Evolutionary conservation across 768 basidiomycete species (phyloP), one percentile per base, ranked within the genome.

Genomic region (Candolleomyces eurysporus): DNA sequence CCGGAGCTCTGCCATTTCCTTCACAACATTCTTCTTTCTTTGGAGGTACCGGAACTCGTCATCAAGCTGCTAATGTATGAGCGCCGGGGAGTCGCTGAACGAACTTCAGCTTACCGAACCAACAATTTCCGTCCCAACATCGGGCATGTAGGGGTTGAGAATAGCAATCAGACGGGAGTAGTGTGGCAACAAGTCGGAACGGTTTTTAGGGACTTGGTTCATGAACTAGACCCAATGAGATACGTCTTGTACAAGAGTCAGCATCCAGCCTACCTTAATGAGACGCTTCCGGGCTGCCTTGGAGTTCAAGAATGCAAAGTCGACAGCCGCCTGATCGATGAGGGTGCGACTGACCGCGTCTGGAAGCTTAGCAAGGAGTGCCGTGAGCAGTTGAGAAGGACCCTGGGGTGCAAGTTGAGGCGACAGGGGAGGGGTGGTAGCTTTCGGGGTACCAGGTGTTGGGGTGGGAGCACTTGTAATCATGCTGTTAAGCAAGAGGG

Each of bases 21-120:
- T 91, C 31, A 96, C 88, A 1, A 95, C 88, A 53, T 92, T 94
- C 76, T 93, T 94, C 79, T 98, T 98, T 58, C 90, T 81, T 68
- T 98, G 96, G 13, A 99, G 78, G 68, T 98, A 99, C 8, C 93
- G 85, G 71, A 98, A 96, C 71, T 98, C 96, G 66, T 98, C 96
- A 66, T 98, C 96, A 57, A 99, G 83, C 96, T 97, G 67, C 26
- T 54, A 26, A 51, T 49, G 6, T 40, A 36, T 48, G 11, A 40
- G 36, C 26, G 60, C 64, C 63, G 64, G 58, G 39, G 26, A 43
- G 5, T 48, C 31, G 4, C 45, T 26, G 22, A 16, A 60, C 54
- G 26, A 49, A 45, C 16, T 7, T 16, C 14, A 5, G 81, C 92
- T 72, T 67, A 98, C 95, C 65, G 85, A 78, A 42, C 87, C 82